A percentile compares a stretch with the other conserved stretches of the same genome.
Evolutionary conservation across 305 asterid species (phyloP).

Genomic region (Salvia sclarea): DNA sequence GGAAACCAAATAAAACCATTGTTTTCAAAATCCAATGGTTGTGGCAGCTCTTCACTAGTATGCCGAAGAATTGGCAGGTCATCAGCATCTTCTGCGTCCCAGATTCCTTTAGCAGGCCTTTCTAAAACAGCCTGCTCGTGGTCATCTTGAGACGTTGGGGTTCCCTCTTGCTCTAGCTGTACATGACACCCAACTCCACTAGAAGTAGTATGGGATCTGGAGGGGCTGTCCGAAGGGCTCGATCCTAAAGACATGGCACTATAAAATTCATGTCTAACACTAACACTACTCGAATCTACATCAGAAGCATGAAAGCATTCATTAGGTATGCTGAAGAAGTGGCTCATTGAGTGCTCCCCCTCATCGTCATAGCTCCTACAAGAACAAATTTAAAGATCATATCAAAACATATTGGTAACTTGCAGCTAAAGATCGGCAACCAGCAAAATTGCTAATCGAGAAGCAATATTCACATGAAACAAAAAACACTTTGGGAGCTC

Average conservation of each 20-base stretch:
- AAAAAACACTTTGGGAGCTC: not conserved
- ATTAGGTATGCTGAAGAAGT: conserved; percentile 51
- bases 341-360: conserved; percentile 59
- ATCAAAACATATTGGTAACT: conserved; percentile 3
- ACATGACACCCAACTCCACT: conserved; percentile 56
- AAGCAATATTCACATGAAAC: conserved; percentile 21
- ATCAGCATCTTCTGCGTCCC: conserved; percentile 44
- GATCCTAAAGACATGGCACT: conserved; percentile 67
- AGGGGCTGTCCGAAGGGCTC: conserved; percentile 85
- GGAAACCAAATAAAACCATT: conserved; percentile 83
- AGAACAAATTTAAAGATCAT: conserved; percentile 18
- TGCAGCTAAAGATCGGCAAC: not conserved
- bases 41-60: conserved; percentile 43
- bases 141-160: conserved; percentile 49
- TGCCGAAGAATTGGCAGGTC: conserved; percentile 41
- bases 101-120: conserved; percentile 55
- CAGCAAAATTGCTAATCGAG: not conserved
- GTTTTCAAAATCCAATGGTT: conserved; percentile 69
- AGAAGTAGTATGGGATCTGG: conserved; percentile 60
- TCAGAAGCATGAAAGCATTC: conserved; percentile 67
- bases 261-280: conserved; percentile 67
- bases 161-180: conserved; percentile 63
- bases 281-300: conserved; percentile 76
- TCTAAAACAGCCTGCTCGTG: conserved; percentile 58
- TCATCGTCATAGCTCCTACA: conserved; percentile 86